These are phyloP conservation scores for Myxozyma vanderwaltii DNA, from an alignment of 805 yeast species.

Conservation along the genomic window DNA sequence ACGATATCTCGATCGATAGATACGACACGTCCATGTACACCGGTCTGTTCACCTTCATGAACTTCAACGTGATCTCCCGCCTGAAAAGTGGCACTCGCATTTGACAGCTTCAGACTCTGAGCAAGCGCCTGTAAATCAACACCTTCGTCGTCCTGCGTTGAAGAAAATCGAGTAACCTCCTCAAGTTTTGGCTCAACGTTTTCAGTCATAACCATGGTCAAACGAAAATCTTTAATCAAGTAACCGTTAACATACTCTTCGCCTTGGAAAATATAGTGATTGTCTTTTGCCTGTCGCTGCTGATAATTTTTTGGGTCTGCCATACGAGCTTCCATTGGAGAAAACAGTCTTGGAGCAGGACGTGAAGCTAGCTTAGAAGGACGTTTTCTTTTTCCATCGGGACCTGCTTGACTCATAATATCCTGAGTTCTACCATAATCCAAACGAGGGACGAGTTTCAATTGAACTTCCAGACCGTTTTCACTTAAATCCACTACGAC, in stretches of 20 bases:
- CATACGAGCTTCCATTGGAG: slow-evolving; percentile 84
- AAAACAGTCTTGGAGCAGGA: slow-evolving; percentile 84
- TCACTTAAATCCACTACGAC: slow-evolving; percentile 90
- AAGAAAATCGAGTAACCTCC: slow-evolving; percentile 74
- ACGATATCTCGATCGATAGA: slow-evolving; percentile 68
- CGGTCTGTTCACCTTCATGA: slow-evolving; percentile 89
- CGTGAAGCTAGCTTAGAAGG: slow-evolving; percentile 62
- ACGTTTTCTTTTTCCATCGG: slow-evolving; percentile 55
- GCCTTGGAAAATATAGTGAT: slow-evolving; percentile 69
- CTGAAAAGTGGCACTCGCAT: slow-evolving; percentile 66
- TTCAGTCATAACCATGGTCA: slow-evolving; percentile 78
- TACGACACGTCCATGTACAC: slow-evolving; percentile 77
- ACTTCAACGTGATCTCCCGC: slow-evolving; percentile 95
- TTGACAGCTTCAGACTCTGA: slow-evolving; percentile 70
- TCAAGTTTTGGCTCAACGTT: slow-evolving; percentile 81
- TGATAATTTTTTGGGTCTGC: slow-evolving; percentile 71
- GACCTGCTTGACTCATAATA: slow-evolving; percentile 34
- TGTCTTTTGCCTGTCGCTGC: slow-evolving; percentile 53
- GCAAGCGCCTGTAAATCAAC: slow-evolving; percentile 86
- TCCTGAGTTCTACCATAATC: slow-evolving; percentile 71
- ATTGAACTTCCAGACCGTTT: slow-evolving; percentile 91
- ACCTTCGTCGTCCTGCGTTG: slow-evolving; percentile 72
- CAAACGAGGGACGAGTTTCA: slow-evolving; percentile 88
- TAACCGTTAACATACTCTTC: slow-evolving; percentile 92
- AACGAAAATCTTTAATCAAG: slow-evolving; percentile 79